Conservation (phyloP, 805 yeast species). For the Sporopachydermia lactativora region DNA sequence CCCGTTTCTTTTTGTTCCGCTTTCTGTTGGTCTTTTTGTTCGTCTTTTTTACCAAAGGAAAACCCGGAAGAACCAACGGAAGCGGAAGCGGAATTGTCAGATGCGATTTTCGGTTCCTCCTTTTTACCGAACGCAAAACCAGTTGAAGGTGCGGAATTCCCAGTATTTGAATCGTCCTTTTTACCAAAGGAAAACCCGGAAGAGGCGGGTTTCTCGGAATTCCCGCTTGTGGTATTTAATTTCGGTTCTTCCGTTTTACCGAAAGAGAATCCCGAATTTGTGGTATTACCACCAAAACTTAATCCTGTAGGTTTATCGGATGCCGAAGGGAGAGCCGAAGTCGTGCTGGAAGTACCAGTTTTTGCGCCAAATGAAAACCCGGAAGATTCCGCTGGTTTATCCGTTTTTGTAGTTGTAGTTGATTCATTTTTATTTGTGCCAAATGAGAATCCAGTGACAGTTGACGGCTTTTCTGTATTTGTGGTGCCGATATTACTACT, state of each 20-base stretch:
- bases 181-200: conserved; percentile 18
- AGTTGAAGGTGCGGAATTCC: conserved; percentile 2
- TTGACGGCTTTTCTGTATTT: background rate
- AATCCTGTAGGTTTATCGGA: too few species aligned
- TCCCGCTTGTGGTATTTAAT: too few species aligned
- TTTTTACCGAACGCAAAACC: conserved; percentile 2
- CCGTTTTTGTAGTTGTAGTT: conserved; percentile 2
- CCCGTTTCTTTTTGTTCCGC: too few species aligned
- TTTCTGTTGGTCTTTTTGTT: too few species aligned
- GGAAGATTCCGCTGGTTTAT: conserved; percentile 5
- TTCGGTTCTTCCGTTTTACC: conserved; percentile 4
- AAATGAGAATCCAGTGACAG: conserved; percentile 6
- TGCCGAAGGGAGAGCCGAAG: too few species aligned
- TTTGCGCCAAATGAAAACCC: conserved; percentile 5
- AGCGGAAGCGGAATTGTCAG: conserved; percentile 1
- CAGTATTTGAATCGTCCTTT: conserved; percentile 6
- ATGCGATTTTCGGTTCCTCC: background rate
- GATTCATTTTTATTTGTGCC: conserved; percentile 7
- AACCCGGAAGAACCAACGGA: conserved; percentile 3
- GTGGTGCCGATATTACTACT: background rate
- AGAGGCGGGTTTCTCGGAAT: conserved; percentile 5
- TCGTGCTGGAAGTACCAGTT: too few species aligned
- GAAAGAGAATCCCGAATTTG: background rate
- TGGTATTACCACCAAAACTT: conserved; percentile 1
- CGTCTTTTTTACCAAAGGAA: background rate